Evolutionary conservation across 805 yeast species (phyloP).

Genomic region (Pichia paraexigua): DNA sequence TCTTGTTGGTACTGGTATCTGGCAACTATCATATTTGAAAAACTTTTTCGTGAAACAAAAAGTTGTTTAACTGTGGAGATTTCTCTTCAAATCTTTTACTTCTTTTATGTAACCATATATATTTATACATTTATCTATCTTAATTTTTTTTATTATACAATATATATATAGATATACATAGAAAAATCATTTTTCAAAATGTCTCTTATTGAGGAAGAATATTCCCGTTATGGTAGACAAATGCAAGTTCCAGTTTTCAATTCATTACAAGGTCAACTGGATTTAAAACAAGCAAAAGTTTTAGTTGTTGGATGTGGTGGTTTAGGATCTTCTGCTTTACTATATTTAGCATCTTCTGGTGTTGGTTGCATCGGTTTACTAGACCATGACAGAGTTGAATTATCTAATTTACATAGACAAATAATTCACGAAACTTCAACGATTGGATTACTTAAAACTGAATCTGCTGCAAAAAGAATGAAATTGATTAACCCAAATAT

Average conservation of each 20-base stretch:
- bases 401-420: conserved; percentile 84
- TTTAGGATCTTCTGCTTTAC: conserved; percentile 83
- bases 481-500: conserved; percentile 62
- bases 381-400: conserved; percentile 80
- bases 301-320: conserved; percentile 96
- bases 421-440: conserved; percentile 61
- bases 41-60: conserved; percentile 75
- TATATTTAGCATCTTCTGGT: conserved; percentile 84
- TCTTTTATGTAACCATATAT: conserved; percentile 1
- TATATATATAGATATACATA: neutral
- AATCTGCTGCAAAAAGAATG: conserved; percentile 60
- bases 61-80: conserved; percentile 34
- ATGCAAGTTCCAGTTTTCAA: conserved; percentile 86
- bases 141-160: no score
- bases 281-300: conserved; percentile 48
- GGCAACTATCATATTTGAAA: conserved; percentile 69
- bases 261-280: conserved; percentile 42
- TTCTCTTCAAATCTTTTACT: neutral
- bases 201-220: conserved; percentile 44
- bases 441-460: conserved; percentile 68
- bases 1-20: conserved; percentile 57
- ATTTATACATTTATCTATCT: neutral
- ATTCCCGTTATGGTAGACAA: conserved; percentile 83
- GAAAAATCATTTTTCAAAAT: neutral
- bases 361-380: conserved; percentile 78